Base-by-base conservation (phyloP, 2,329 filamentous ascomycete genomes). In the Colletotrichum destructivum region DNA sequence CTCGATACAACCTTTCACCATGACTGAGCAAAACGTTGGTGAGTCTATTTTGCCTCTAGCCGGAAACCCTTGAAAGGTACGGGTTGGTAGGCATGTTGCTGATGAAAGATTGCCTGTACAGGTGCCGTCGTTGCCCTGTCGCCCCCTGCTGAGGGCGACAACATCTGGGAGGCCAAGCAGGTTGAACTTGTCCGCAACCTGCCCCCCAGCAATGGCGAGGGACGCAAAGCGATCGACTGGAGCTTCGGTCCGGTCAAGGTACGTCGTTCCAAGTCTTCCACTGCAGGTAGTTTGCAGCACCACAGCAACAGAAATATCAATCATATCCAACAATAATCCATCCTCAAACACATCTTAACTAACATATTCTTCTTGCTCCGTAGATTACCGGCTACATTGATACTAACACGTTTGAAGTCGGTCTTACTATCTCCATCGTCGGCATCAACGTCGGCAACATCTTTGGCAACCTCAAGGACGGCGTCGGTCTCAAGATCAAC, bases 381-480 rank as follows among this genome's bases (percentile, higher is more conserved):
- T 4, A 62, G 59, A 51, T 51, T 16, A n/a, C 15, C 23, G 67
- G 67, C 42, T 70, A 66, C 56, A 31, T 70, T 26, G 61, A 65
- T 54, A 57, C 38, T 44, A 38, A 54, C 62, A 49, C 35, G 2
- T 56, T 56, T 31, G 61, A 65, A 35, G 18, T 70, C 38, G 56
- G 47, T n/a, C 12, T 60, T 15, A 56, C 35, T 8, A 21, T 66
- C 15, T 35, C 26, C 5, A 18, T 70, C 26, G 51, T 44, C 16
- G 61, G 67, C 21, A 70, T 66, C 44, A 60, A 44, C 35, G 12
- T 70, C 21, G 67, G 67, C 31, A 64, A 51, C 67, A 60, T 70
- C n/a, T 54, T 40, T 26, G 67, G 61, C 23, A 59, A 70, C 42
- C 67, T 70, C 13, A 65, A 70, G 52, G 67, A 70, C 42, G 61